These are phyloP conservation scores for Emericellopsis terricola DNA, from an alignment of 495 filamentous ascomycete species.

Conservation along the genomic window DNA sequence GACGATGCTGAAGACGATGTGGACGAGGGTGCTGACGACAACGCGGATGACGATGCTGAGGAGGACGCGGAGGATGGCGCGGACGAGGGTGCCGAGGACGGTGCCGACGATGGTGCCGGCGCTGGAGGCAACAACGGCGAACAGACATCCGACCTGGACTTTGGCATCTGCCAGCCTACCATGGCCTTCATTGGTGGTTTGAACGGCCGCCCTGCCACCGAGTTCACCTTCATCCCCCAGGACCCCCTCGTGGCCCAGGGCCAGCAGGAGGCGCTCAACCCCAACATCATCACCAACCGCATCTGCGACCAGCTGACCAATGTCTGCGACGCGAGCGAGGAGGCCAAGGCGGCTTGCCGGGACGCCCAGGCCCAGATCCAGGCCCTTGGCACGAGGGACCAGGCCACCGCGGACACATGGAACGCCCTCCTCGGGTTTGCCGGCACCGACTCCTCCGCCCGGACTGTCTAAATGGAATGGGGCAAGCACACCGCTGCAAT, in stretches of 20 bases:
- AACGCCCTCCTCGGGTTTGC: conserved; percentile 23
- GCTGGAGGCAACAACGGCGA: conserved; percentile 2
- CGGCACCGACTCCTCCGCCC: background rate
- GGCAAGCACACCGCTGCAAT: too few species aligned
- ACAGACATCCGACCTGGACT: conserved; percentile 29
- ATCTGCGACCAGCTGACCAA: conserved; percentile 42
- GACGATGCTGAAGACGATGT: background rate
- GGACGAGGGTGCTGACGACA: background rate
- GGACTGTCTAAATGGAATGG: background rate
- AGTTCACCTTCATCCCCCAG: conserved; percentile 35
- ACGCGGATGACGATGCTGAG: background rate
- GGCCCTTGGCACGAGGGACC: conserved; percentile 20
- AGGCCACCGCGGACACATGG: conserved; percentile 22
- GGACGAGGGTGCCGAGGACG: background rate
- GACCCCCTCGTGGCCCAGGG: conserved; percentile 27
- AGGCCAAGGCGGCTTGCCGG: conserved; percentile 27
- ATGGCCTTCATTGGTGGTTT: conserved; percentile 34
- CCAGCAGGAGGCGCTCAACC: conserved; percentile 36
- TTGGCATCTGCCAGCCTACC: conserved; percentile 34
- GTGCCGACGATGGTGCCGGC: conserved; percentile 1
- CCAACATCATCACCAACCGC: conserved; percentile 48
- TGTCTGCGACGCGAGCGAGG: conserved; percentile 36
- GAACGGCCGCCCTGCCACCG: conserved; percentile 21
- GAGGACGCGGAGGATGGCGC: background rate
- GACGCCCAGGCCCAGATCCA: conserved; percentile 22